A percentile compares a stretch with the other conserved stretches of the same genome.
Conservation (phyloP, 257 asterid species). For the Solanum pimpinellifolium region DNA sequence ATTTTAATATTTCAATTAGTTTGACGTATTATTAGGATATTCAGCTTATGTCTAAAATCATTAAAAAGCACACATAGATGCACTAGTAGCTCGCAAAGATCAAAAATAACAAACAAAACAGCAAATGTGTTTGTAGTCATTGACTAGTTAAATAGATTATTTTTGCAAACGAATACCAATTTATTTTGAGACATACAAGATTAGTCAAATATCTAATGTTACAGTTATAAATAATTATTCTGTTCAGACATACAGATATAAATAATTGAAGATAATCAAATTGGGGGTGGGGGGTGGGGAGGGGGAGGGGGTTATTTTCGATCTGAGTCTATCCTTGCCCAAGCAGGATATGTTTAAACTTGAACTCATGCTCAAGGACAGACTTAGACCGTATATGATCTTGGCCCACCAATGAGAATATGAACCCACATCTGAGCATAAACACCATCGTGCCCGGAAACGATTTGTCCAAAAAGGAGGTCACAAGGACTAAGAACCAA, state of each 20-base stretch:
- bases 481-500: background rate
- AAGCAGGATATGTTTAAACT: background rate
- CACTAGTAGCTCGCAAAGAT: background rate
- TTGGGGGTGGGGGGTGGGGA: background rate
- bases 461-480: background rate
- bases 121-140: background rate
- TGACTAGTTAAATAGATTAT: background rate
- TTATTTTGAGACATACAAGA: background rate
- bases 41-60: background rate
- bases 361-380: background rate
- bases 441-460: background rate
- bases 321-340: background rate
- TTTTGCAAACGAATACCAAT: background rate
- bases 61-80: background rate
- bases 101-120: background rate
- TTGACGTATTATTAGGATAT: background rate
- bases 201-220: background rate
- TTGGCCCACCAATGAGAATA: background rate
- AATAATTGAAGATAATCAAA: background rate
- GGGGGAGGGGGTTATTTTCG: background rate
- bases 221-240: background rate
- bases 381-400: background rate
- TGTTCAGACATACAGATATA: background rate
- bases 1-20: background rate
- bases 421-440: background rate